Evolutionary conservation across 371 early-diverging fungal genomes (phyloP).

Genomic region (Sporodiniella umbellata): DNA sequence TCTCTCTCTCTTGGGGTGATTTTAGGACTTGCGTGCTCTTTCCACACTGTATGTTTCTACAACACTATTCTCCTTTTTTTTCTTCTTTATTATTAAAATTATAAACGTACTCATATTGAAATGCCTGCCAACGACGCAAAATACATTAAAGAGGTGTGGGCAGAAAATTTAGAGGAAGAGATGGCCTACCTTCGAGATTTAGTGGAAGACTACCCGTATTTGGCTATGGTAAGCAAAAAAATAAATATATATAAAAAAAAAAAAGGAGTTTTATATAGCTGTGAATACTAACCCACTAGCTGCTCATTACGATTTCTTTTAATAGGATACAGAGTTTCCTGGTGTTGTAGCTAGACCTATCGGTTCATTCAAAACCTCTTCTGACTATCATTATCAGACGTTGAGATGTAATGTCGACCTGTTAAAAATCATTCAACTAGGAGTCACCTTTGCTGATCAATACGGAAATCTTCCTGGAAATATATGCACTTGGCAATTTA

Average conservation of each 20-base stretch:
- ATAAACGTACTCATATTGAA: background rate
- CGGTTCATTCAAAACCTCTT: constrained; percentile 92
- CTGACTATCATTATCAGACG: constrained; percentile 98
- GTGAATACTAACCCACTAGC: background rate
- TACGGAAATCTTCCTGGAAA: constrained; percentile 89
- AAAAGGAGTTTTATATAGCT: background rate
- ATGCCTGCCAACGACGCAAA: constrained; percentile 52
- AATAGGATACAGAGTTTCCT: constrained; percentile 99
- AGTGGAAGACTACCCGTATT: constrained; percentile 92
- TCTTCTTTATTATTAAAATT: background rate
- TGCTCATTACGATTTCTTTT: too few relatives aligned
- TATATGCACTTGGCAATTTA: constrained; percentile 99
- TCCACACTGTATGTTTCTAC: too few relatives aligned
- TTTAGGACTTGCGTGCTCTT: background rate
- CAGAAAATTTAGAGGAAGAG: constrained; percentile 95
- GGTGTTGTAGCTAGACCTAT: constrained; percentile 99
- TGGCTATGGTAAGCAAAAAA: constrained; percentile 98
- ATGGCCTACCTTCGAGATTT: constrained; percentile 89
- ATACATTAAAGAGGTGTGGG: constrained; percentile 94
- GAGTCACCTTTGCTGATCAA: constrained; percentile 95
- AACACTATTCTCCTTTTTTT: background rate
- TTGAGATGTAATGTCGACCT: constrained; percentile 98
- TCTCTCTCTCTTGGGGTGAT: background rate
- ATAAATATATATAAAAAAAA: too few relatives aligned
- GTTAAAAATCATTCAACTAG: constrained; percentile 98